phyloP scores from a whole-genome alignment of 2,329 filamentous ascomycete species.

The Paraconiothyrium sp. region DNA sequence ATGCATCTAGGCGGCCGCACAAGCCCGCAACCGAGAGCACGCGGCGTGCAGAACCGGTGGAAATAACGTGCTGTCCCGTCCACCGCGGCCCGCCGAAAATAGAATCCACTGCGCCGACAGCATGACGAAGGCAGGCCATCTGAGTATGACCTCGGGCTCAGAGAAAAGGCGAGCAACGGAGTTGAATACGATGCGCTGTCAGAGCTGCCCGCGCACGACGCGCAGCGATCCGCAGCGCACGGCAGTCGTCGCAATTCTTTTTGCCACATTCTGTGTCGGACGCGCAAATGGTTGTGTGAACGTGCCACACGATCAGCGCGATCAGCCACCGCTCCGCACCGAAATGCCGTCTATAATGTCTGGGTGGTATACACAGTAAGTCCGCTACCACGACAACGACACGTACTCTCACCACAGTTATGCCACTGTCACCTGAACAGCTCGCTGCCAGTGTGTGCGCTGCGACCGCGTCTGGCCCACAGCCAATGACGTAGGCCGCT shows the following conservation, averaged over 20 bases:
- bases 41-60: constrained; percentile 17
- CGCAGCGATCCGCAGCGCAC: background rate
- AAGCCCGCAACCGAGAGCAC: constrained; percentile 23
- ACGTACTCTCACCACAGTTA: background rate
- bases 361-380: constrained; percentile 7
- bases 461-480: constrained; percentile 4
- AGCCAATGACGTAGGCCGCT: constrained; percentile 37
- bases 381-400: background rate
- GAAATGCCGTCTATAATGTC: constrained; percentile 14
- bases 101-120: constrained; percentile 6
- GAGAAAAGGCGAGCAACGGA: constrained; percentile 8
- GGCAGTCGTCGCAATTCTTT: constrained; percentile 21
- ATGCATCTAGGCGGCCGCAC: constrained; percentile 28
- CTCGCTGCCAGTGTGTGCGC: constrained; percentile 4
- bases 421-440: constrained; percentile 4
- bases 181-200: constrained; percentile 7
- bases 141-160: constrained; percentile 4
- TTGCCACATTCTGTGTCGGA: constrained; percentile 23
- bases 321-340: constrained; percentile 22
- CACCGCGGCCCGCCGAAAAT: constrained; percentile 10
- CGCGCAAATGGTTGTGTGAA: background rate
- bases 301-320: constrained; percentile 25
- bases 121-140: background rate
- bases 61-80: constrained; percentile 9
- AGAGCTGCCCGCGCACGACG: background rate